Base-by-base conservation (phyloP, 495 filamentous ascomycete genomes). In the Bryoglossum gracile region DNA sequence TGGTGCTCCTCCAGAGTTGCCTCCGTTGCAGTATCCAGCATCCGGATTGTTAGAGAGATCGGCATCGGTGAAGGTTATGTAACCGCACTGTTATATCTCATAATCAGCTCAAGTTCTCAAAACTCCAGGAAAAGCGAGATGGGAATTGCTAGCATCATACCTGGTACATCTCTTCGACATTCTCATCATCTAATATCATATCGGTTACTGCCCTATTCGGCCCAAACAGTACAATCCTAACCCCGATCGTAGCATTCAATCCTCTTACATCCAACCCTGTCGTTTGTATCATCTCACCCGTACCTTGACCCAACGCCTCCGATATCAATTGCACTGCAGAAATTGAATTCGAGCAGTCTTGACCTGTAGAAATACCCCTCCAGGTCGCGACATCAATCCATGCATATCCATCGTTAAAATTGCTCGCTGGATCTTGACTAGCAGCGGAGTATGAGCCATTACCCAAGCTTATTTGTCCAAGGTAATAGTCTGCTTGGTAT, bases 141-240 rank as follows among this genome's bases (percentile, higher is more conserved):
- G 39, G 9, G n/a, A n/a, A n/a, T n/a, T n/a, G n/a, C n/a, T n/a
- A n/a, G n/a, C n/a, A n/a, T n/a, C 39, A 28, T 28, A 44, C 41
- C 41, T 44, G 25, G 14, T 28, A 6, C 41, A 28, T 44, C 41
- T 26, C 41, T 24, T 44, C 41, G 9, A 16, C n/a, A 16, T 28
- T 44, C 3, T 3, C 3, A 16, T 32, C 25, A 6, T 3, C 19
- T 3, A 26, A 11, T 4, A 14, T 8, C n/a, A n/a, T 8, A 16
- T 32, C 19, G 8, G 8, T 13, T 6, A 11, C n/a, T 4, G 3
- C 22, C n/a, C 21, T 13, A 13, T 25, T 16, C 8, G 25, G 41
- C 8, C 41, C 41, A 44, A 44, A 44, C 23, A 44, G 23, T n/a
- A 44, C 41, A 3, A 44, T 26, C 22, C 41, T 3, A 3, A 44